phyloP scores from a whole-genome alignment of 495 filamentous ascomycete species.

The Penicillium lividum region DNA sequence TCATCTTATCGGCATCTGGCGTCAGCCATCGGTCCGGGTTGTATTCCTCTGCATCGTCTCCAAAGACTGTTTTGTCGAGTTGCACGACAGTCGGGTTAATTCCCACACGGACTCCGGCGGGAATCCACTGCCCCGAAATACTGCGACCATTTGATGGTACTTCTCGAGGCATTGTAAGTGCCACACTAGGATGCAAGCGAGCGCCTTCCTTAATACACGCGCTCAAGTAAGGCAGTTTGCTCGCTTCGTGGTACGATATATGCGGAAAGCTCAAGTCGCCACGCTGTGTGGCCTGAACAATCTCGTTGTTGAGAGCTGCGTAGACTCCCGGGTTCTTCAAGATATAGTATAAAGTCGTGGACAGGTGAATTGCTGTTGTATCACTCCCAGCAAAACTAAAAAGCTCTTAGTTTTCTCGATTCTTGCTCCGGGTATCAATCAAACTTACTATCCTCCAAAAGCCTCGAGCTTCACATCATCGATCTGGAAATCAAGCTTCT shows the following conservation, averaged over 20 bases:
- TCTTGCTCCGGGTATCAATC: slow-evolving; percentile 1
- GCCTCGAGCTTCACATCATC: slow-evolving; percentile 26
- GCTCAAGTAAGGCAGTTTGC: slow-evolving; percentile 40
- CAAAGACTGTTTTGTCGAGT: slow-evolving; percentile 44
- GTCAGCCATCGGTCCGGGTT: slow-evolving; percentile 57
- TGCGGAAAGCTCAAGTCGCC: slow-evolving; percentile 18
- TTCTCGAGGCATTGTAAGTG: slow-evolving; percentile 22
- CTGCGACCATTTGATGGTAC: slow-evolving; percentile 18
- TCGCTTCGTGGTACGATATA: slow-evolving; percentile 26
- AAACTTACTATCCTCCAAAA: slow-evolving; percentile 19
- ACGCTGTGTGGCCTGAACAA: slow-evolving; percentile 35
- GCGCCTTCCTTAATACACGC: slow-evolving; percentile 41
- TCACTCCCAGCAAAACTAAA: slow-evolving; percentile 47
- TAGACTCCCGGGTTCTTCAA: slow-evolving; percentile 49
- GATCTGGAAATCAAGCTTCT: slow-evolving; percentile 18
- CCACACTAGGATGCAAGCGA: slow-evolving; percentile 26
- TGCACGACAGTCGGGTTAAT: slow-evolving; percentile 33
- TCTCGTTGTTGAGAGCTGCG: slow-evolving; percentile 51
- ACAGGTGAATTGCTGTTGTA: slow-evolving; percentile 51
- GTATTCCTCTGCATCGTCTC: slow-evolving; percentile 50
- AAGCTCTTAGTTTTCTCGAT: neutral
- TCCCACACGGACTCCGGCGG: slow-evolving; percentile 23
- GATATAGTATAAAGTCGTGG: slow-evolving; percentile 51
- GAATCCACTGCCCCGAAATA: slow-evolving; percentile 22
- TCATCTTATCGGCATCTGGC: slow-evolving; percentile 28